phyloP scores from a whole-genome alignment of 306 rosid genomes.

The Dalbergia oliveri region DNA sequence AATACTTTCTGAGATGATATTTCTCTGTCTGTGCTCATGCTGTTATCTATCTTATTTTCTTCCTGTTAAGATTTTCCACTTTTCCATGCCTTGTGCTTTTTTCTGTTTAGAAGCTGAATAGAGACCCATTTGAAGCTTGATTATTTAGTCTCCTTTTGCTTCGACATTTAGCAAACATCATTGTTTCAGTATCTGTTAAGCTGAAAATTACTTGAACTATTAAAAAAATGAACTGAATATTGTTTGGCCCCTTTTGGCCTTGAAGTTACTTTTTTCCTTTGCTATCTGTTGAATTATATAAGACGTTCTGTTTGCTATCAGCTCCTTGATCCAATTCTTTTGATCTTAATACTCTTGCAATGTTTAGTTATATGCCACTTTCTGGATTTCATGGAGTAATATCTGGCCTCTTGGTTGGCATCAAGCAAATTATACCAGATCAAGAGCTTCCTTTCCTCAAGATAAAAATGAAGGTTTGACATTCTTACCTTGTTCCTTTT shows the following conservation, averaged over 20 bases:
- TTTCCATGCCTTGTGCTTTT: conserved; percentile 21
- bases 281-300: conserved; percentile 20
- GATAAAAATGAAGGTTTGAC: conserved; percentile 77
- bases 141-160: conserved; percentile 10
- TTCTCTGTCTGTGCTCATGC: conserved; percentile 14
- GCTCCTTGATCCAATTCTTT: conserved; percentile 24
- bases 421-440: conserved; percentile 95
- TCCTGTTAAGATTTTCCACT: conserved; percentile 5
- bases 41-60: conserved; percentile 30
- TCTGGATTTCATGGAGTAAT: conserved; percentile 95
- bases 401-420: conserved; percentile 92
- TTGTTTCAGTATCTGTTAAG: conserved; percentile 7
- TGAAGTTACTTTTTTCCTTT: not conserved
- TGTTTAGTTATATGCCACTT: conserved; percentile 79
- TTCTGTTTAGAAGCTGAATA: conserved; percentile 17
- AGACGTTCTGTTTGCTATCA: not conserved
- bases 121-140: conserved; percentile 11
- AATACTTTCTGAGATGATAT: conserved; percentile 34
- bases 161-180: conserved; percentile 32
- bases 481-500: conserved; percentile 11
- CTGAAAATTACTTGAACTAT: not conserved
- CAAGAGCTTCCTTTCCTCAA: conserved; percentile 82
- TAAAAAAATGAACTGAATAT: conserved; percentile 4
- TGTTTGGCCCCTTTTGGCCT: not conserved
- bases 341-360: conserved; percentile 31